Percentiles rank a stretch among this genome's conserved stretches.
Evolutionary conservation across 495 filamentous ascomycete genomes (phyloP).

Genomic region (Aspergillus olivimuriae): DNA sequence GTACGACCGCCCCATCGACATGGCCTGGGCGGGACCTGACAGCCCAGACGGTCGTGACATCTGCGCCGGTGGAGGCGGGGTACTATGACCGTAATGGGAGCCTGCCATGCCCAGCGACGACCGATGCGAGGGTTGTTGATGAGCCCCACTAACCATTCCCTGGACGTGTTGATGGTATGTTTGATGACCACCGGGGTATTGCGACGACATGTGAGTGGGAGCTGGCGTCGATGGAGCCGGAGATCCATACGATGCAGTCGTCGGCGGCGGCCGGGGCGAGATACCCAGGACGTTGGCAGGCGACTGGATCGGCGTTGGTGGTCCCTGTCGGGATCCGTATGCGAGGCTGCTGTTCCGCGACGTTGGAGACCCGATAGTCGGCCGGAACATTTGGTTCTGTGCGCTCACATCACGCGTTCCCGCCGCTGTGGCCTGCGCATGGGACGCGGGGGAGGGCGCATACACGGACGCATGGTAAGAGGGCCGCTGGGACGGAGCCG

Average conservation of each 20-base stretch:
- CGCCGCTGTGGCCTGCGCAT: slow-evolving; percentile 18
- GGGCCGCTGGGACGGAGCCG: slow-evolving; percentile 29
- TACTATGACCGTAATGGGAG: slow-evolving; percentile 31
- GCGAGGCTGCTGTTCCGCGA: slow-evolving; percentile 24
- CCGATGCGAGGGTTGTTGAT: slow-evolving; percentile 29
- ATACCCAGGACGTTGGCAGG: slow-evolving; percentile 27
- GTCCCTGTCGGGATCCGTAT: slow-evolving; percentile 31
- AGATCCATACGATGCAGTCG: slow-evolving; percentile 22
- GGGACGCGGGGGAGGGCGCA: slow-evolving; percentile 25
- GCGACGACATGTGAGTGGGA: slow-evolving; percentile 17
- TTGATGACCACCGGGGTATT: slow-evolving; percentile 17
- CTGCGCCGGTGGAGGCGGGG: slow-evolving; percentile 31
- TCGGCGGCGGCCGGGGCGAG: slow-evolving; percentile 22
- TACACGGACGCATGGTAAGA: slow-evolving; percentile 26
- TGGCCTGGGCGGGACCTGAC: slow-evolving; percentile 24
- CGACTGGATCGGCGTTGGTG: slow-evolving; percentile 28
- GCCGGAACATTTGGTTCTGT: slow-evolving; percentile 27
- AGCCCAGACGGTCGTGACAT: slow-evolving; percentile 14
- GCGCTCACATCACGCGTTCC: slow-evolving; percentile 27
- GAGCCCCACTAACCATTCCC: slow-evolving; percentile 33
- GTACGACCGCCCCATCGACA: slow-evolving; percentile 33
- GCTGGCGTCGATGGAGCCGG: slow-evolving; percentile 20
- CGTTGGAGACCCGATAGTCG: slow-evolving; percentile 26
- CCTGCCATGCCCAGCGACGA: slow-evolving; percentile 27
- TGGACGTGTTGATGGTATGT: slow-evolving; percentile 40